These are phyloP conservation scores for Psilocybe tampanensis DNA, from an alignment of 768 basidiomycete species.

Conservation along the genomic window DNA sequence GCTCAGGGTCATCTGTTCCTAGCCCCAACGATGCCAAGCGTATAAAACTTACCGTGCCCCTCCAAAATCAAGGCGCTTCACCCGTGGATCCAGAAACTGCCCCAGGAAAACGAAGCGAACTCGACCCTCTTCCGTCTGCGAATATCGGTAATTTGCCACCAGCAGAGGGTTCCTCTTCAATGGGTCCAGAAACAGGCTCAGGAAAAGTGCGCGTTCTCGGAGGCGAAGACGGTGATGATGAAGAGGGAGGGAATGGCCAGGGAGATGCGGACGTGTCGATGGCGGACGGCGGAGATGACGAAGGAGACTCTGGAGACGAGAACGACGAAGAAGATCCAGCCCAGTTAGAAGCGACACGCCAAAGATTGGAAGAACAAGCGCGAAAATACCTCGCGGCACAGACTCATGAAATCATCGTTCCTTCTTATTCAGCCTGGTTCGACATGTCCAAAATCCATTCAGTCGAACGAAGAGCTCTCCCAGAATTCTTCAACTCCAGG, in stretches of 20 bases:
- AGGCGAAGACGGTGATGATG: slow-evolving; percentile 66
- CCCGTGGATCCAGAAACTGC: slow-evolving; percentile 80
- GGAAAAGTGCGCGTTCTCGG: slow-evolving; percentile 45
- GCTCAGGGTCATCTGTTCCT: slow-evolving; percentile 58
- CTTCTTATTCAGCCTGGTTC: slow-evolving; percentile 98
- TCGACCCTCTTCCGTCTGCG: slow-evolving; percentile 78
- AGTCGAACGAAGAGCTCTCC: slow-evolving; percentile 88
- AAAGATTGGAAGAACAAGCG: slow-evolving; percentile 82
- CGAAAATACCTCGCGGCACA: slow-evolving; percentile 96
- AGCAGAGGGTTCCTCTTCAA: slow-evolving; percentile 32
- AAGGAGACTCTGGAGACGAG: slow-evolving; percentile 76
- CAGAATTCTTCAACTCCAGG: slow-evolving; percentile 97
- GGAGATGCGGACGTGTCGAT: slow-evolving; percentile 59
- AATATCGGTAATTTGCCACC: slow-evolving; percentile 79
- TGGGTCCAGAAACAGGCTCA: slow-evolving; percentile 44
- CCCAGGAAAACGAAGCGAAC: slow-evolving; percentile 84
- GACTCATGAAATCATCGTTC: slow-evolving; percentile 95
- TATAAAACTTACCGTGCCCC: slow-evolving; percentile 55
- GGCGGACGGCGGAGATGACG: slow-evolving; percentile 79
- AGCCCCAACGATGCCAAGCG: slow-evolving; percentile 57
- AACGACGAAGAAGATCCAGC: slow-evolving; percentile 87
- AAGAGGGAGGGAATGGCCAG: slow-evolving; percentile 42
- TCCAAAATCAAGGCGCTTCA: slow-evolving; percentile 63
- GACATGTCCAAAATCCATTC: slow-evolving; percentile 92
- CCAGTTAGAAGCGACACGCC: slow-evolving; percentile 78